A percentile compares a stretch with the other conserved stretches of the same genome.
phyloP scores from a whole-genome alignment of 208 protist genomes.

The Strigomonas culicis region DNA sequence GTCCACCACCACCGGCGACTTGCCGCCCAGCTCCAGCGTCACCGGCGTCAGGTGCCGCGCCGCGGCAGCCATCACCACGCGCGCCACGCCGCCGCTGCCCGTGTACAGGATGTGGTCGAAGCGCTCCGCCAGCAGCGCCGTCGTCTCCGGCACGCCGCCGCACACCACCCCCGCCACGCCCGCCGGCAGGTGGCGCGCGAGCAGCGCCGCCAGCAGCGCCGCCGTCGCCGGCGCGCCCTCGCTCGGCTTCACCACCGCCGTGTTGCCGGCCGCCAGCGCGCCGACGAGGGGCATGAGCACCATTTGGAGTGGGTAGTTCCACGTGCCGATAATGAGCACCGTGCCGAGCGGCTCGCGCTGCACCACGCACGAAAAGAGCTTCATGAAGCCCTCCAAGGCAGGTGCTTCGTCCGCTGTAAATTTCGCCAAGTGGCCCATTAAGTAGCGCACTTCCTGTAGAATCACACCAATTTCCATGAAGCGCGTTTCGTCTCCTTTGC shows the following conservation, averaged over 20 bases:
- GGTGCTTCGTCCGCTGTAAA: neutral
- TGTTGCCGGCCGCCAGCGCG: conserved; percentile 89
- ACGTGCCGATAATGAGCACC: conserved; percentile 89
- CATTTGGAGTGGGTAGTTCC: conserved; percentile 92
- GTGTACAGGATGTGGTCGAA: conserved; percentile 96
- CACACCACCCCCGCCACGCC: conserved; percentile 46
- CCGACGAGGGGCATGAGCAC: conserved; percentile 65
- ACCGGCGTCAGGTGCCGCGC: conserved; percentile 89
- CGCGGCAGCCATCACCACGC: conserved; percentile 79
- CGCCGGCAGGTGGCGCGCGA: conserved; percentile 66
- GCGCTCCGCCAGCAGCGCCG: conserved; percentile 50
- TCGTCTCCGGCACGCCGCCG: conserved; percentile 61
- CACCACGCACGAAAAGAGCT: conserved; percentile 25
- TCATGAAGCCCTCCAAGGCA: conserved; percentile 26
- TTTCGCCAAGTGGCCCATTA: conserved; percentile 31
- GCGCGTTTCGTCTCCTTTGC: conserved; percentile 14
- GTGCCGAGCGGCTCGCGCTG: conserved; percentile 72
- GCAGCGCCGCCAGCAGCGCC: conserved; percentile 45
- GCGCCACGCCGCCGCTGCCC: conserved; percentile 53
- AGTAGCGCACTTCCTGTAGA: conserved; percentile 22
- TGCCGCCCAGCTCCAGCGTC: conserved; percentile 93
- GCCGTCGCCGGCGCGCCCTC: conserved; percentile 41
- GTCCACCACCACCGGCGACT: conserved; percentile 89
- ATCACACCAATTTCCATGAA: conserved; percentile 28
- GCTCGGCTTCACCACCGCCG: conserved; percentile 88